Conservation (phyloP, 208 protist genomes). For the Acanthamoeba sp. region DNA sequence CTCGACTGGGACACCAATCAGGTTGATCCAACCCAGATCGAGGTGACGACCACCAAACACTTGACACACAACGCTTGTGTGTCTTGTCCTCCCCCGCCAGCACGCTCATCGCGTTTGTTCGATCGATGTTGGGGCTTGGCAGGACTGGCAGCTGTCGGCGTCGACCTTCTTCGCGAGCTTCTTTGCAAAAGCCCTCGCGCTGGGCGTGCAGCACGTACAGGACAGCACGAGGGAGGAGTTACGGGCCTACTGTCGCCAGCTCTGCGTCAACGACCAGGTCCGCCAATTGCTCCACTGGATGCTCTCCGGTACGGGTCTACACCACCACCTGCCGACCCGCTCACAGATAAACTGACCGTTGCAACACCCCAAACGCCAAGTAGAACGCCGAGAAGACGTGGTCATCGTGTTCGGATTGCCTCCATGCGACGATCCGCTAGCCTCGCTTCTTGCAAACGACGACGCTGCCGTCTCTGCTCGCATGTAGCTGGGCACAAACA, state of each 20-base stretch:
- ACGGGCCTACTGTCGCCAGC: neutral
- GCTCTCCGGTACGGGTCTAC: neutral
- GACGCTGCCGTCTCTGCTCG: too few species aligned
- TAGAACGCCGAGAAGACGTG: too few species aligned
- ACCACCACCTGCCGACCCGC: neutral
- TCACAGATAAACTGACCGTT: too few species aligned
- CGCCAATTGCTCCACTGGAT: neutral
- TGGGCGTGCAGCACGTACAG: neutral
- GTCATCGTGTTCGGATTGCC: too few species aligned
- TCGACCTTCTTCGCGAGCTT: conserved; percentile 25
- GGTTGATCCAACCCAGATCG: neutral
- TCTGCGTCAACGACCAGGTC: neutral
- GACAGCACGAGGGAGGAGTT: neutral
- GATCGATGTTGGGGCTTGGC: too few species aligned
- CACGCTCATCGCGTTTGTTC: neutral
- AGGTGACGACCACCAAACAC: too few species aligned
- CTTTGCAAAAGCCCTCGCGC: neutral
- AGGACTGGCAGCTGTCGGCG: conserved; percentile 21
- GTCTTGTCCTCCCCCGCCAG: neutral
- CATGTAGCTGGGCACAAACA: too few species aligned
- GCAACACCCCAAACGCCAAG: too few species aligned
- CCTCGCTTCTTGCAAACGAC: too few species aligned
- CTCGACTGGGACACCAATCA: conserved; percentile 36
- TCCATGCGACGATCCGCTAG: too few species aligned
- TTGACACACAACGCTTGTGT: too few species aligned